Conservation (phyloP, 768 basidiomycete species). For the Roridomyces roridus region DNA sequence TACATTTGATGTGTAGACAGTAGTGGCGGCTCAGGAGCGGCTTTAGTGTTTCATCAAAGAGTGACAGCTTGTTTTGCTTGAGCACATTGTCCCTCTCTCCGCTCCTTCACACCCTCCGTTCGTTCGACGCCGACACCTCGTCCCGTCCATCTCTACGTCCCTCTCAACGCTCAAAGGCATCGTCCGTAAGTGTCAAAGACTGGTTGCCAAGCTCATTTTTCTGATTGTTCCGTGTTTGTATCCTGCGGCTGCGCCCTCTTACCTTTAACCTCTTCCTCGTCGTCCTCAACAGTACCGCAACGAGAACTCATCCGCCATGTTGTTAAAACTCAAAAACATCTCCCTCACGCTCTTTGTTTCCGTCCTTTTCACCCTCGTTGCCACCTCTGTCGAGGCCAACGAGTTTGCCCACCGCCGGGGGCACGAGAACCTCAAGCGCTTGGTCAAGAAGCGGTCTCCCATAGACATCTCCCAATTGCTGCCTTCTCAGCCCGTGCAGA, state of each 20-base stretch:
- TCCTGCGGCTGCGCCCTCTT: slow-evolving; percentile 28
- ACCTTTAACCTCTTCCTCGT: slow-evolving; percentile 14
- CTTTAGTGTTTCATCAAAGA: too few relatives aligned
- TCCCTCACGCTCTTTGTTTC: slow-evolving; percentile 70
- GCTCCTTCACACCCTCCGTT: not conserved
- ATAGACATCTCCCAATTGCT: slow-evolving; percentile 3
- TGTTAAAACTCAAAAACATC: slow-evolving; percentile 48
- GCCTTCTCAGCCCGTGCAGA: slow-evolving; percentile 17
- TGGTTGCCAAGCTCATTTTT: slow-evolving; percentile 19
- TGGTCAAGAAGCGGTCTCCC: slow-evolving; percentile 70
- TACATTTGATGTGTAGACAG: not conserved
- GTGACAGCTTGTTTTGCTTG: not conserved
- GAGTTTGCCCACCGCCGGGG: slow-evolving; percentile 53
- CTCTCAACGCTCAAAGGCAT: not conserved
- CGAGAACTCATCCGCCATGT: slow-evolving; percentile 47
- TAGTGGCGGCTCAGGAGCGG: not conserved
- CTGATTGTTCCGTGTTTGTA: slow-evolving; percentile 21
- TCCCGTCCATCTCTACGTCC: too few relatives aligned
- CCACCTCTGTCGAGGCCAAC: slow-evolving; percentile 55
- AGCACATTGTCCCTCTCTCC: not conserved
- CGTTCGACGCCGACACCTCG: too few relatives aligned
- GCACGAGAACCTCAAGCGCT: slow-evolving; percentile 64
- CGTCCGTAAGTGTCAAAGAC: slow-evolving; percentile 17
- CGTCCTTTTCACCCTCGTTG: slow-evolving; percentile 58
- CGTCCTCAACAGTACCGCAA: slow-evolving; percentile 3